Base-by-base conservation (phyloP, 495 filamentous ascomycete species). In the Tuber umbilicatum region DNA sequence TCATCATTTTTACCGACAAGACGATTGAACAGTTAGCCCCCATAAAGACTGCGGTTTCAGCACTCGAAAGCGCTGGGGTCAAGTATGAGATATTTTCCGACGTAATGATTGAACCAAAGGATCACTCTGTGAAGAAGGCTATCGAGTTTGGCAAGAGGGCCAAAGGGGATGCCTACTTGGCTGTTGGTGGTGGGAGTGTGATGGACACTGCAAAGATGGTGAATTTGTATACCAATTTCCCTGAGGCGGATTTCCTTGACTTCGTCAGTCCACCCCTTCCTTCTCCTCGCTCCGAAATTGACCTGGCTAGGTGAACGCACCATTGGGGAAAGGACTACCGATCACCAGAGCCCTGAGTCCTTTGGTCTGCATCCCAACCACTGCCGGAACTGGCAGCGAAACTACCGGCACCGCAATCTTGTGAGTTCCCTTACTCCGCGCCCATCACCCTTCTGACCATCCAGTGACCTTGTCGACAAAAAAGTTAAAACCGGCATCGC, bases 201-300 rank as follows among this genome's bases (percentile, higher is more conserved):
- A 99, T 99, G 79, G 95, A 99, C 85, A 99, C 95, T 1, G 94
- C 95, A 45, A 99, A 99, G 85, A 87, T 98, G 38, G 97, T 98
- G 93, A 99, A 99, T 83, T 88, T 99, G 1, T 98, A 97, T 84
- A 91, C 89, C 0, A 90, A 88, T 82, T 96, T 90, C 84, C 94
- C 93, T 0, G 89, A 96, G 9, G 93, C 94, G 38, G 91, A 94
- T 74, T 97, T 99, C 82, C 85, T 98, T 21, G 95, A 98, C 85
- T 98, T 99, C 81, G 95, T 79, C 27, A 47, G 79, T 73, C 55
- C 21, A 17, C 2, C 21, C 31, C n/a, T 45, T 3, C 31, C 17
- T 16, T 64, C 5, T 19, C 47, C 50, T 23, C 42, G 50, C n/a
- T 5, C 42, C 67, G 43, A 74, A 42, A 50, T 17, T 69, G 27